Base-by-base conservation (phyloP, 805 yeast genomes). In the Lachancea nothofagi region DNA sequence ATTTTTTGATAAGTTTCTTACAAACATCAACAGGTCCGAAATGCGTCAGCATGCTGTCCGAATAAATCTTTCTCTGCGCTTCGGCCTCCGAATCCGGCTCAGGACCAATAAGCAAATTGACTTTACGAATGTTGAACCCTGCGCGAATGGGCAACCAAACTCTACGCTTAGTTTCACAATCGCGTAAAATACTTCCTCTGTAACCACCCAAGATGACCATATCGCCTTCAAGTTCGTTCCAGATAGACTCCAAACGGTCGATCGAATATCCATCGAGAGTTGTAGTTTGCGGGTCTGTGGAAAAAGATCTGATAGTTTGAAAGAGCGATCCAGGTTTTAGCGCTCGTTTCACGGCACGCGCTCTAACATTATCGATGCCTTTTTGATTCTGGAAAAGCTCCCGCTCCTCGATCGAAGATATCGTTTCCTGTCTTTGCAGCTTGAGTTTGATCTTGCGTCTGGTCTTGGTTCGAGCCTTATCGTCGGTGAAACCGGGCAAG, bases 81-180 rank as follows among this genome's bases (percentile, higher is more conserved):
- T 66, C 58, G 2, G 61, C 29, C 60, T 89, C 96, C 54, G 83
- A 95, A 36, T 77, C 77, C 39, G 72, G 80, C 0, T 57, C 65
- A 1, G 94, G 90, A 0, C 95, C 95, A 15, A 89, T 65, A 9
- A 77, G 61, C 17, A 89, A 63, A 65, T 84, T 78, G 44, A 82
- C 74, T 51, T 78, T 83, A 15, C 80, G 67, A 21, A 87, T 65
- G 49, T 84, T 80, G 37, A 89, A 70, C 0, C 96, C 95, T 0
- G 90, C 96, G 51, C 83, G 82, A 5, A 83, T 55, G 0, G 97
- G 96, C 29, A 88, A 75, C 97, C 97, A 89, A 1, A 83, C 74
- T 38, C 90, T 66, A 44, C 79, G 75, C 10, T 69, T 61, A 0
- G 95, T 80, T 9, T 65, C 64, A 1, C 75, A 54, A 52, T 85